Base-by-base conservation (phyloP, 2,329 filamentous ascomycete genomes). In the Neopestalotiopsis clavispora region DNA sequence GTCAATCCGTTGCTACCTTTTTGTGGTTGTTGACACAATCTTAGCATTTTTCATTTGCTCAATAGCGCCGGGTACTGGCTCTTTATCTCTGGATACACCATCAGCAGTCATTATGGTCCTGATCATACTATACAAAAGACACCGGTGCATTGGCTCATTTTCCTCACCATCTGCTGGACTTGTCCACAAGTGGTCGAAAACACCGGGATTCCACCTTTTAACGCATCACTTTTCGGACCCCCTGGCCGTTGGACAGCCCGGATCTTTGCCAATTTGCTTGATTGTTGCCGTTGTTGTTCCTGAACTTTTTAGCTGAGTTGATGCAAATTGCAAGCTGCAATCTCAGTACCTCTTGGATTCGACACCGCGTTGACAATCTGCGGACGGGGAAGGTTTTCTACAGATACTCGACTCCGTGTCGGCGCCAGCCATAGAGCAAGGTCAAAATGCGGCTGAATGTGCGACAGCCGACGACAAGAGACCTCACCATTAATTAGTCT, bases 21-120 rank as follows among this genome's bases (percentile, higher is more conserved):
- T 62, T n/a, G 32, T 32, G n/a, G n/a, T 13, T 38, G 10, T 23
- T 59, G 30, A 59, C 57, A 4, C 2, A 59, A 13, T 30, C 10
- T 12, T 23, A 59, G 57, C 57, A 28, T n/a, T 38, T 62, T 62
- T 42, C 59, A 62, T 32, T 38, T 62, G 4, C 30, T 42, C 6
- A 62, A 62, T 32, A 62, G 59, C 34, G 14, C 34, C 23, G 59
- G 59, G 30, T 62, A 62, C 17, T 38, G 59, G 34, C n/a, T 23
- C 20, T 42, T 62, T 13, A 14, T 23, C 12, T 42, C 34, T 9
- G 59, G 59, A 14, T n/a, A 42, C 17, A 42, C 34, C 4, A 38
- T 23, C 12, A n/a, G 4, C 23, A 62, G 7, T n/a, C 30, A 62
- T 62, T 38, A 42, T 34, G n/a, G 13, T 17, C 59, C 59, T 32